A percentile compares a stretch with the other conserved stretches of the same genome.
phyloP scores from a whole-genome alignment of 2,329 filamentous ascomycete genomes.

The Sporothrix mexicana region DNA sequence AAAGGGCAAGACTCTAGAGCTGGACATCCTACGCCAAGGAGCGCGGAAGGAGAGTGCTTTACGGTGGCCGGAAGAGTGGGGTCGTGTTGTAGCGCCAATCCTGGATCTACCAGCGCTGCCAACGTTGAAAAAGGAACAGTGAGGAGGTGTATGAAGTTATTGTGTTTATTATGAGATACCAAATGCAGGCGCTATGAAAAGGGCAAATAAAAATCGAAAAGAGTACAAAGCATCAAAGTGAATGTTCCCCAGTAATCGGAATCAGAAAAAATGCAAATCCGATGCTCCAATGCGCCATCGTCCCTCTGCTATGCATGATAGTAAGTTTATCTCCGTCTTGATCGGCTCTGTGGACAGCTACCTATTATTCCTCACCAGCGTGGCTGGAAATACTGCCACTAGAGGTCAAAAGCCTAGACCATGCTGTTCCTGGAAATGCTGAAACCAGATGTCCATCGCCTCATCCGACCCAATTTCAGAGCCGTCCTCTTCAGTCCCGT shows the following conservation, averaged over 20 bases:
- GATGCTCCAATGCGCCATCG: conserved; percentile 28
- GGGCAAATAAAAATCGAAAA: neutral
- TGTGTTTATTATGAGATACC: conserved; percentile 8
- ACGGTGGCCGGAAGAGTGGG: conserved; percentile 94
- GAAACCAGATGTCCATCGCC: too few relatives aligned
- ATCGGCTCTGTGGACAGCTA: too few relatives aligned
- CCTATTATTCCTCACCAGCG: too few relatives aligned
- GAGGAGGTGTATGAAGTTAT: too few relatives aligned
- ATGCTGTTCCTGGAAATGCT: too few relatives aligned
- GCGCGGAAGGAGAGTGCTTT: conserved; percentile 75
- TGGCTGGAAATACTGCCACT: too few relatives aligned
- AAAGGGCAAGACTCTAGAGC: conserved; percentile 45
- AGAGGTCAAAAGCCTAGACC: too few relatives aligned
- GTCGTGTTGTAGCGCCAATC: conserved; percentile 76
- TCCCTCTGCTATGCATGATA: conserved; percentile 19
- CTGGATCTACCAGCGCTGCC: conserved; percentile 57
- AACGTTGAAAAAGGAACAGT: conserved; percentile 10
- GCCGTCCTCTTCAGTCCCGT: too few relatives aligned
- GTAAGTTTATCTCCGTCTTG: neutral
- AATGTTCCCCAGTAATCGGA: neutral
- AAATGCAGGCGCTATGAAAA: neutral
- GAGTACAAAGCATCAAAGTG: neutral
- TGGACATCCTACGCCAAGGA: conserved; percentile 57
- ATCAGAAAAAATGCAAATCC: neutral
- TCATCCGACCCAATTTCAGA: too few relatives aligned